A percentile compares a stretch with the other conserved stretches of the same genome.
Evolutionary conservation across 2,329 filamentous ascomycete species (phyloP).

Genomic region (Ophiostoma novo-ulmi): DNA sequence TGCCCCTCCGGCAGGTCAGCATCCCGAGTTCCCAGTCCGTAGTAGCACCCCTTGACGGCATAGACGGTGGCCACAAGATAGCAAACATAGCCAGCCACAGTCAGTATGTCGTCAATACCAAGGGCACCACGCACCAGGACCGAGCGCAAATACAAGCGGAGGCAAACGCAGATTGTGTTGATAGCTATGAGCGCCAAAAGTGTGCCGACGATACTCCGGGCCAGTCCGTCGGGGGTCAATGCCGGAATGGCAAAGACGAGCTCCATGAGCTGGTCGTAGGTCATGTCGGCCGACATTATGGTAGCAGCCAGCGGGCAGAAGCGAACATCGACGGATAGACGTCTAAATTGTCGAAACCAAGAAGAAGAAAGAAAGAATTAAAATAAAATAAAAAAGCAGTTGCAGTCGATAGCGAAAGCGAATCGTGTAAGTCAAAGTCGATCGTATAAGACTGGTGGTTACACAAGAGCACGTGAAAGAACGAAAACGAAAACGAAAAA

Average conservation of each 20-base stretch:
- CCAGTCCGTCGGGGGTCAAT: slow-evolving; percentile 21
- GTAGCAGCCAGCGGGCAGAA: neutral
- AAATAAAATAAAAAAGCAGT: neutral
- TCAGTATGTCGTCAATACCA: slow-evolving; percentile 21
- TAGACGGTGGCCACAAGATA: slow-evolving; percentile 20
- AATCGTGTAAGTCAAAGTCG: neutral
- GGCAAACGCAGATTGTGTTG: slow-evolving; percentile 18
- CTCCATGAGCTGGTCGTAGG: slow-evolving; percentile 21
- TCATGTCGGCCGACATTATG: slow-evolving; percentile 17
- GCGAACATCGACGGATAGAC: neutral
- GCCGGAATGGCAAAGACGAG: slow-evolving; percentile 21
- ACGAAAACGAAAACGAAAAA: neutral
- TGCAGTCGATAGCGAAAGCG: neutral
- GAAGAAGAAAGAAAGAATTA: no score
- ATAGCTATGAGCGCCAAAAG: slow-evolving; percentile 9
- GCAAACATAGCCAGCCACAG: slow-evolving; percentile 14
- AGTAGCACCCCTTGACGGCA: slow-evolving; percentile 20
- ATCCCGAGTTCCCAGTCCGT: slow-evolving; percentile 25
- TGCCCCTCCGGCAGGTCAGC: slow-evolving; percentile 13
- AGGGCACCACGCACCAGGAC: slow-evolving; percentile 10
- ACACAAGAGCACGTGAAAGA: neutral
- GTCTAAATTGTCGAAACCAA: neutral
- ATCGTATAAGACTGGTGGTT: neutral
- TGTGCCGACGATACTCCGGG: slow-evolving; percentile 10
- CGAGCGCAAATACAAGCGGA: slow-evolving; percentile 18